Evolutionary conservation across 164 flowering plant genomes (phyloP), one percentile per base, ranked within the genome.

Genomic region (Hamamelis virginiana): DNA sequence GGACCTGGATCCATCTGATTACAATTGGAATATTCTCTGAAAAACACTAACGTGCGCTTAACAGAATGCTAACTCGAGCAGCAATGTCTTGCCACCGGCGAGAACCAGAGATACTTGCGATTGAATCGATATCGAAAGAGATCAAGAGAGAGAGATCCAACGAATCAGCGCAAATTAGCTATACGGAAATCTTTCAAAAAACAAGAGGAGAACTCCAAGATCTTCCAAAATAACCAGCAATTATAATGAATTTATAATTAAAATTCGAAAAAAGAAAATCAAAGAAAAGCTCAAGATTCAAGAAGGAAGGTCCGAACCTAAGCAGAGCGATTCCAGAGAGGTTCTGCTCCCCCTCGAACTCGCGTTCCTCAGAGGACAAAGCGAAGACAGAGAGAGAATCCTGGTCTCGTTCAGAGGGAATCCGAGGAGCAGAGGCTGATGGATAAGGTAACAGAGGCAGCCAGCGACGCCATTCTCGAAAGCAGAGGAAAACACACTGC

Each of bases 391-490:
- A 22, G 84, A 72, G 64, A 66, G 64, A 51, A 85, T 41, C 48
- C 77, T 64, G 9, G 83, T 38, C 19, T 51, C 6, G 67, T 88
- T 70, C 66, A 86, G 52, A 19, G 90, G 86, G 76, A 81, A 82
- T 9, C 87, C 86, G 51, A 85, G 68, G 46, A 83, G 65, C 45
- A 23, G 27, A 26, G 87, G 86, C 58, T 78, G 76, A 22, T 66
- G 77, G 45, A 80, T 38, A n/a, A 85, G 82, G 73, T 80, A 72
- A 58, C 90, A 88, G 74, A 80, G 66, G 72, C 87, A 83, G 59
- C 43, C 13, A 14, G 61, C 76, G 57, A n/a, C 59, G 41, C 71
- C 69, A 59, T 78, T 43, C 8, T 59, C 64, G 23, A 75, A 53
- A 0, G 68, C 61, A 5, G 76, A 46, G 27, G 77, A 66, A 75